Evolutionary conservation across 2,329 filamentous ascomycete genomes (phyloP).

Genomic region (Mollisia scopiformis): DNA sequence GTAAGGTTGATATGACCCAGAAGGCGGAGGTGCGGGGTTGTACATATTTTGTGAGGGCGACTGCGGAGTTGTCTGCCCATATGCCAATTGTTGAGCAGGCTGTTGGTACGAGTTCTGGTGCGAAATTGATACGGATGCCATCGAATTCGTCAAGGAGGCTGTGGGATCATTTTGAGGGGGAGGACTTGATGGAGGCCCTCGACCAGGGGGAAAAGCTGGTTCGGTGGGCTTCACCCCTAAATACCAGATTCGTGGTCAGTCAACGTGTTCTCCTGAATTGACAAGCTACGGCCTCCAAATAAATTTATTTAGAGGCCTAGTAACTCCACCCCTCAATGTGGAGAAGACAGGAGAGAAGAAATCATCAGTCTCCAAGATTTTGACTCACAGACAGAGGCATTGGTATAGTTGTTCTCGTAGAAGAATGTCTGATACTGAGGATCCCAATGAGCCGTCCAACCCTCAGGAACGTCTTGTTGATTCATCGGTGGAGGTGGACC

Average conservation of each 20-base stretch:
- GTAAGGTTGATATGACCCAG: background rate
- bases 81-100: background rate
- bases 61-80: background rate
- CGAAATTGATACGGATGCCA: background rate
- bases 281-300: no score
- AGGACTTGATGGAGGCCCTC: background rate
- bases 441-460: background rate
- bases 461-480: background rate
- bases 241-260: no score
- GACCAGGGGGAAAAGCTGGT: background rate
- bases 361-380: no score
- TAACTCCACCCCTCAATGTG: no score
- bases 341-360: no score
- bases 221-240: background rate
- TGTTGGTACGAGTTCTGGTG: background rate
- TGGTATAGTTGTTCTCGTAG: constrained; percentile 1
- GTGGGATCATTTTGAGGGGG: background rate
- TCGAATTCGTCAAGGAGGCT: background rate
- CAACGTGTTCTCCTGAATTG: no score
- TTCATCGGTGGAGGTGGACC: background rate
- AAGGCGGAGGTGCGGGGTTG: background rate
- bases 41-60: background rate
- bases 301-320: no score
- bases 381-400: background rate
- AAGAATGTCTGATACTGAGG: background rate